These are phyloP conservation scores for Chlamydomonas sphaeroides DNA, from an alignment of 139 green algal genomes.

Conservation along the genomic window DNA sequence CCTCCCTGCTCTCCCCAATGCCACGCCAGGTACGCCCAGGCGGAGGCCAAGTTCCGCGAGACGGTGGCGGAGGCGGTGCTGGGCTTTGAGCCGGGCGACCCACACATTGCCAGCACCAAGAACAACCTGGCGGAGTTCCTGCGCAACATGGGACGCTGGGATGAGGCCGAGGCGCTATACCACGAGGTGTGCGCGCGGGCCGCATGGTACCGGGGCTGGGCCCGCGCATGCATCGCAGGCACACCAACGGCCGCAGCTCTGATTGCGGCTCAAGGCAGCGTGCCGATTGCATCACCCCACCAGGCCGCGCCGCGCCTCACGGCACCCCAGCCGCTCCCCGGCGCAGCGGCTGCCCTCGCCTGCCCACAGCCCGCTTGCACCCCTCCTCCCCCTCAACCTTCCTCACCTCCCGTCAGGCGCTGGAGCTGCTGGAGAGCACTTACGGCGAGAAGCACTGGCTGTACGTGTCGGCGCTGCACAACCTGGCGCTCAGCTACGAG, in stretches of 20 bases:
- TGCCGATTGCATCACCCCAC: too few relatives aligned
- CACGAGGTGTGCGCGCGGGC: slow-evolving; percentile 59
- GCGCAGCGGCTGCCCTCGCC: too few relatives aligned
- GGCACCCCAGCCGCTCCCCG: too few relatives aligned
- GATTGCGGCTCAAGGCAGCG: too few relatives aligned
- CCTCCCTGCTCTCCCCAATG: too few relatives aligned
- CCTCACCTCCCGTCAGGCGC: slow-evolving; percentile 43
- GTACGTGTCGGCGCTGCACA: slow-evolving; percentile 62
- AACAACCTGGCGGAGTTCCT: slow-evolving; percentile 85
- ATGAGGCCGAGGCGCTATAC: slow-evolving; percentile 74
- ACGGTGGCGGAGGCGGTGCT: slow-evolving; percentile 62
- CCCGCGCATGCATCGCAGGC: too few relatives aligned
- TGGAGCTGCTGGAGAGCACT: slow-evolving; percentile 50
- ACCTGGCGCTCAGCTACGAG: slow-evolving; percentile 67
- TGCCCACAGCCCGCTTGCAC: too few relatives aligned
- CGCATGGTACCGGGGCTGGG: too few relatives aligned
- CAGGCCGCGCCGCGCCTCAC: too few relatives aligned
- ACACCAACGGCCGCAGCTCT: too few relatives aligned
- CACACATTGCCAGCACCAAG: slow-evolving; percentile 71
- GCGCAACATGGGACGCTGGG: slow-evolving; percentile 63
- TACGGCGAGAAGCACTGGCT: slow-evolving; percentile 68
- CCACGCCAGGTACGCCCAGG: slow-evolving; percentile 59
- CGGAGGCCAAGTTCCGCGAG: slow-evolving; percentile 68
- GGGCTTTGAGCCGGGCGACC: slow-evolving; percentile 72
- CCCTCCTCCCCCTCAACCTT: too few relatives aligned